A percentile compares a stretch with the other conserved stretches of the same genome.
phyloP scores from a whole-genome alignment of 2,329 filamentous ascomycete genomes.

The Fusarium algeriense region DNA sequence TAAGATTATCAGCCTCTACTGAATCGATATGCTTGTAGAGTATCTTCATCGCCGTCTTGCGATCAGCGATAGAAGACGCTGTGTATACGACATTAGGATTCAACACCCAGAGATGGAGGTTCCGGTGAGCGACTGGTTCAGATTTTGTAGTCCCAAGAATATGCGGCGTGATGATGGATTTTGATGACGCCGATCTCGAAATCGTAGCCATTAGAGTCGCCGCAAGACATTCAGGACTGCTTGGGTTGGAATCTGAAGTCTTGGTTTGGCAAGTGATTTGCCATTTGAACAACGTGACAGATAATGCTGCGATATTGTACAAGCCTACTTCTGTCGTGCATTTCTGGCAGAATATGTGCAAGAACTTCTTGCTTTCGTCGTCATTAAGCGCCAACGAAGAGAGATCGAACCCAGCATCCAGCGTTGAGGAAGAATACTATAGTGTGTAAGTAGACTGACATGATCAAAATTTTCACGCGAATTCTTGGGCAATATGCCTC shows the following conservation, averaged over 20 bases:
- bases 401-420: conserved; percentile 48
- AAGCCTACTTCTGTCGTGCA: conserved; percentile 63
- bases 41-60: conserved; percentile 63
- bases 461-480: conserved; percentile 11
- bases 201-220: conserved; percentile 66
- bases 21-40: conserved; percentile 61
- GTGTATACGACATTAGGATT: conserved; percentile 68
- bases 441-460: conserved; percentile 42
- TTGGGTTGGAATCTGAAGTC: conserved; percentile 50
- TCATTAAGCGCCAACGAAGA: conserved; percentile 48
- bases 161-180: conserved; percentile 63
- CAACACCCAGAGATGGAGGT: conserved; percentile 67
- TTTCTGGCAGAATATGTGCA: conserved; percentile 59
- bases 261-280: conserved; percentile 58
- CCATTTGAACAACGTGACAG: conserved; percentile 70
- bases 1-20: conserved; percentile 60
- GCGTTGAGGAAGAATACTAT: conserved; percentile 55
- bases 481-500: conserved; percentile 57
- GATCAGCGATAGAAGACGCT: conserved; percentile 53
- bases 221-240: conserved; percentile 63
- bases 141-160: conserved; percentile 18
- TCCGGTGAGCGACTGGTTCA: conserved; percentile 20
- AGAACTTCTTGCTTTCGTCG: conserved; percentile 45
- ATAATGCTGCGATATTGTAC: conserved; percentile 58
- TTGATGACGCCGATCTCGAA: conserved; percentile 68